These are phyloP conservation scores for Lenwebbia sp. DNA, from an alignment of 345 rosid genomes.

Conservation along the genomic window DNA sequence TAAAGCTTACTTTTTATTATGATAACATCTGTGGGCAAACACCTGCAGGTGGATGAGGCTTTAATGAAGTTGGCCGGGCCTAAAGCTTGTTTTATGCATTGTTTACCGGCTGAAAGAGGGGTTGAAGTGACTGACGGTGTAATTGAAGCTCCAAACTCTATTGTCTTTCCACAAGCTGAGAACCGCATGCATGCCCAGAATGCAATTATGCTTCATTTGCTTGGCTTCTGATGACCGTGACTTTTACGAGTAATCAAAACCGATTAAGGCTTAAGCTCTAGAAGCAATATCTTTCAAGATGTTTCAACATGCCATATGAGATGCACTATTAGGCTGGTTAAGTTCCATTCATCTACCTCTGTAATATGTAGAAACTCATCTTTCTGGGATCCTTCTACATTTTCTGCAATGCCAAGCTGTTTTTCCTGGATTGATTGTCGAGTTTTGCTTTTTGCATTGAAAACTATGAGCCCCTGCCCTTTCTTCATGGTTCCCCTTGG, in stretches of 20 bases:
- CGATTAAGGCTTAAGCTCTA: neutral
- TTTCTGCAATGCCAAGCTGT: neutral
- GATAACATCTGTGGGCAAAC: neutral
- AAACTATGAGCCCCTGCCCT: neutral
- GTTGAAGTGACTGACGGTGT: constrained; percentile 83
- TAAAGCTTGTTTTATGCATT: constrained; percentile 90
- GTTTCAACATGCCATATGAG: neutral
- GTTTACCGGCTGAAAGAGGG: constrained; percentile 97
- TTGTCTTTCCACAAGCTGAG: constrained; percentile 92
- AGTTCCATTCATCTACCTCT: neutral
- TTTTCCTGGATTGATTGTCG: neutral
- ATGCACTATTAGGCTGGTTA: neutral
- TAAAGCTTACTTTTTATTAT: neutral
- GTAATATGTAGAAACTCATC: neutral
- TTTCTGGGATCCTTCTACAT: neutral
- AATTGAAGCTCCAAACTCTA: constrained; percentile 81
- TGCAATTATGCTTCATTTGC: constrained; percentile 73
- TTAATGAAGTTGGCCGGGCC: constrained; percentile 84
- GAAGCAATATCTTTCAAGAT: neutral
- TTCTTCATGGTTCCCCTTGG: neutral
- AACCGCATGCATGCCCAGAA: constrained; percentile 95
- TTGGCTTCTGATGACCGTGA: constrained; percentile 24
- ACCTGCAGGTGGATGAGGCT: constrained; percentile 62
- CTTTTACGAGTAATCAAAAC: neutral
- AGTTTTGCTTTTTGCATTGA: neutral